phyloP scores from a whole-genome alignment of 2,329 filamentous ascomycete species.

The Periconia digitata region DNA sequence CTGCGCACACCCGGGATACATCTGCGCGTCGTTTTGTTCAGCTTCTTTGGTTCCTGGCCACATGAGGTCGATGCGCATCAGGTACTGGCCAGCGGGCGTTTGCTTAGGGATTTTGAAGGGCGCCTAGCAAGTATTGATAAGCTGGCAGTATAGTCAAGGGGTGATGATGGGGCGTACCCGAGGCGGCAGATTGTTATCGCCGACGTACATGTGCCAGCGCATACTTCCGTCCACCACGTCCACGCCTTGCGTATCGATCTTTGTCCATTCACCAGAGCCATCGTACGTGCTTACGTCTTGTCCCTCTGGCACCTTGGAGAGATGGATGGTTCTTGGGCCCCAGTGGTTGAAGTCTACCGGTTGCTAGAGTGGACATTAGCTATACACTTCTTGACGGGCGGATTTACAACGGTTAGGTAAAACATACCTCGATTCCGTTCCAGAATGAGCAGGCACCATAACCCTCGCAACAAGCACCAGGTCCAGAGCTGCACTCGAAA shows the following conservation, averaged over 20 bases:
- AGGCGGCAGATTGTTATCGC: slow-evolving; percentile 1
- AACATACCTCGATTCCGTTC: slow-evolving; percentile 2
- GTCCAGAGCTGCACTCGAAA: not conserved
- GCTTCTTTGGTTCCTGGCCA: slow-evolving; percentile 1
- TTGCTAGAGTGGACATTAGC: slow-evolving; percentile 1
- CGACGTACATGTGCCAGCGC: slow-evolving; percentile 1
- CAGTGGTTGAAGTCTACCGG: slow-evolving; percentile 9
- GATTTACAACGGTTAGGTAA: not conserved
- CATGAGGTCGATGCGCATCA: slow-evolving; percentile 13
- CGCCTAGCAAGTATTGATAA: too few relatives aligned
- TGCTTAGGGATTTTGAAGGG: slow-evolving; percentile 13
- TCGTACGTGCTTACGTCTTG: slow-evolving; percentile 7
- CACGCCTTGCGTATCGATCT: slow-evolving; percentile 3
- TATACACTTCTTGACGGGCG: not conserved
- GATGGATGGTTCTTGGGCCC: not conserved
- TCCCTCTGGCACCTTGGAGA: slow-evolving; percentile 3
- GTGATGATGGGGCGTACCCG: not conserved
- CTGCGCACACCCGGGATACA: slow-evolving; percentile 17
- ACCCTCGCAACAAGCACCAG: slow-evolving; percentile 4
- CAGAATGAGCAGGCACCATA: slow-evolving; percentile 6
- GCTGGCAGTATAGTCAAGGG: not conserved
- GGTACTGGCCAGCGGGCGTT: slow-evolving; percentile 16
- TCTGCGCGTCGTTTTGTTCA: not conserved
- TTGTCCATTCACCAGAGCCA: slow-evolving; percentile 13
- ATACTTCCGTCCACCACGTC: slow-evolving; percentile 1